A percentile compares a stretch with the other conserved stretches of the same genome.
phyloP scores from a whole-genome alignment of 805 yeast genomes.

The Saccharomycopsis sp. region DNA sequence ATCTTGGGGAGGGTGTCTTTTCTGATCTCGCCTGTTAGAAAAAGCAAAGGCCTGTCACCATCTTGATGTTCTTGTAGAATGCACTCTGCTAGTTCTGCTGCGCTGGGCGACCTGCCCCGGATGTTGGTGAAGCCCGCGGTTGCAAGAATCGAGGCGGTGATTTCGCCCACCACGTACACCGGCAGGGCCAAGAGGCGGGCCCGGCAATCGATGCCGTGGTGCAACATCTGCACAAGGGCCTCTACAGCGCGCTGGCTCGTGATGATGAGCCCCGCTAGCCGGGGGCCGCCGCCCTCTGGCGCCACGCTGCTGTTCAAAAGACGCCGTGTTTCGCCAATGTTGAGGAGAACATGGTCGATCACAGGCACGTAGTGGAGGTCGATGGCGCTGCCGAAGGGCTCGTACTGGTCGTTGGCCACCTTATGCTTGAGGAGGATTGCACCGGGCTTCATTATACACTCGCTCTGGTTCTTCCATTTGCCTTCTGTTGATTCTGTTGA shows the following conservation, averaged over 20 bases:
- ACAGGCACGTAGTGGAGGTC: slow-evolving; percentile 61
- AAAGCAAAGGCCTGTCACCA: slow-evolving; percentile 41
- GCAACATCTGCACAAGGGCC: slow-evolving; percentile 9
- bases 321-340: neutral
- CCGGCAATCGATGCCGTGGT: neutral
- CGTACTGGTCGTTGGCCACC: too few relatives aligned
- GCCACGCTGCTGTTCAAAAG: too few relatives aligned
- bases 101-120: slow-evolving; percentile 64
- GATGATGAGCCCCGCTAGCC: slow-evolving; percentile 59
- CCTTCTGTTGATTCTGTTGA: too few relatives aligned
- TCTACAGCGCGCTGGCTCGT: slow-evolving; percentile 93
- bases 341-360: slow-evolving; percentile 39
- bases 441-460: too few relatives aligned
- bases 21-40: slow-evolving; percentile 80
- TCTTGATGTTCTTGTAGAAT: neutral
- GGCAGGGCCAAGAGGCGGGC: too few relatives aligned
- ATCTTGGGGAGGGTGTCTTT: slow-evolving; percentile 71
- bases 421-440: slow-evolving; percentile 61
- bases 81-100: slow-evolving; percentile 35
- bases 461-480: too few relatives aligned
- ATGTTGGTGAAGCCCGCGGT: too few relatives aligned
- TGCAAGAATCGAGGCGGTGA: slow-evolving; percentile 54
- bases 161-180: slow-evolving; percentile 90
- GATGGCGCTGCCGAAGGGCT: too few relatives aligned
- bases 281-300: too few relatives aligned